Evolutionary conservation across 2,329 filamentous ascomycete genomes (phyloP).

Genomic region (Ophiosphaerella korrae): DNA sequence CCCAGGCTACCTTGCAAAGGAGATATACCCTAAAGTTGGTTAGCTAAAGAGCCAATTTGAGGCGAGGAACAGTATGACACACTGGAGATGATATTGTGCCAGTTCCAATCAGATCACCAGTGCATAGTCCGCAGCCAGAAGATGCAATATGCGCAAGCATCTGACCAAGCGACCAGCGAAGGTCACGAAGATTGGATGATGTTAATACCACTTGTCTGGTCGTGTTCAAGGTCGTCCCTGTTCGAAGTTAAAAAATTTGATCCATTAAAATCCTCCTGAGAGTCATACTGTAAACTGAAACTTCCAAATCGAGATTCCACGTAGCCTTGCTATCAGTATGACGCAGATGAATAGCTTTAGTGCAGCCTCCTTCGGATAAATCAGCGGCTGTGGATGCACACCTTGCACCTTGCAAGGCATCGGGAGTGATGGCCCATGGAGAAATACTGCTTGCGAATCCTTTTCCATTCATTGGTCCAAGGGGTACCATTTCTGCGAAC

Average conservation of each 20-base stretch:
- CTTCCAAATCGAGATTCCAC: neutral
- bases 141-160: slow-evolving; percentile 47
- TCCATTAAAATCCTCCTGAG: neutral
- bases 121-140: slow-evolving; percentile 42
- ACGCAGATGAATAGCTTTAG: too few species aligned
- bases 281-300: neutral
- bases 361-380: too few species aligned
- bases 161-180: slow-evolving; percentile 21
- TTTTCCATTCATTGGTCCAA: slow-evolving; percentile 64
- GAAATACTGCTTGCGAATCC: slow-evolving; percentile 48
- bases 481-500: slow-evolving; percentile 60
- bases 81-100: slow-evolving; percentile 44
- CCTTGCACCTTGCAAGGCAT: slow-evolving; percentile 50
- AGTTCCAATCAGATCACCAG: slow-evolving; percentile 47
- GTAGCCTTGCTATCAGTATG: neutral
- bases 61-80: too few species aligned
- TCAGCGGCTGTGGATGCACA: too few species aligned
- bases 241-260: neutral
- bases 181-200: neutral
- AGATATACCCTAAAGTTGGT: slow-evolving; percentile 5
- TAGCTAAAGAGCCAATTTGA: neutral
- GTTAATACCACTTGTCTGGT: neutral
- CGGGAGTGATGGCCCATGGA: slow-evolving; percentile 63
- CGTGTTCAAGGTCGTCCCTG: neutral
- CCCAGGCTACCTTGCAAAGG: slow-evolving; percentile 34